Evolutionary conservation across 163 green algal species (phyloP), one percentile per base, ranked within the genome.

Genomic region (Chlorella variabilis): DNA sequence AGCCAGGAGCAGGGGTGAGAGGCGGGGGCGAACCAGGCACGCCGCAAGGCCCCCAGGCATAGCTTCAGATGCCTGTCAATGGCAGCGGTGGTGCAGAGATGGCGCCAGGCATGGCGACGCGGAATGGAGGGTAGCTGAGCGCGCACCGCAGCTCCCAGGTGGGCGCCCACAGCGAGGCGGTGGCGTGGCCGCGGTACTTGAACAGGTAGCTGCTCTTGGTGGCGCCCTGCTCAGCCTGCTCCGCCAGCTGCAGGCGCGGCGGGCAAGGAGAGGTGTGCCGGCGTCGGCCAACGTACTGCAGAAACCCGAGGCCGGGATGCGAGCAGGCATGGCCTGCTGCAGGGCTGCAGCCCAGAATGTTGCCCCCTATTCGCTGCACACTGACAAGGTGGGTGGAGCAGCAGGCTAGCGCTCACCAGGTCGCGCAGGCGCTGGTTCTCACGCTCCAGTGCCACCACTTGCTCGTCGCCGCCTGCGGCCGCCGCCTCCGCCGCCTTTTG

Each of bases 61-160:
- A n/a, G n/a, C n/a, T n/a, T n/a, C n/a, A n/a, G n/a, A n/a, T n/a
- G n/a, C n/a, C n/a, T n/a, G n/a, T n/a, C n/a, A n/a, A n/a, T n/a
- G n/a, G n/a, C n/a, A n/a, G n/a, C n/a, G n/a, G n/a, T n/a, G n/a
- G n/a, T n/a, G n/a, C n/a, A n/a, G n/a, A n/a, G n/a, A n/a, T n/a
- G n/a, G n/a, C n/a, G n/a, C n/a, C n/a, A n/a, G n/a, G n/a, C n/a
- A n/a, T n/a, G n/a, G n/a, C n/a, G n/a, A n/a, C n/a, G n/a, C n/a
- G n/a, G n/a, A n/a, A n/a, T n/a, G n/a, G n/a, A n/a, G n/a, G n/a
- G n/a, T n/a, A n/a, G n/a, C n/a, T n/a, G n/a, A n/a, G n/a, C n/a
- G n/a, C 86, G 33, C 77, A 92, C 41, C 84, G 84, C 42, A 75
- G 56, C 75, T 87, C 85, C 85, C 85, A 89, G 25, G 80, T 84